These are phyloP conservation scores for Lepiota brunneoincarnata DNA, from an alignment of 768 basidiomycete genomes.

Conservation along the genomic window DNA sequence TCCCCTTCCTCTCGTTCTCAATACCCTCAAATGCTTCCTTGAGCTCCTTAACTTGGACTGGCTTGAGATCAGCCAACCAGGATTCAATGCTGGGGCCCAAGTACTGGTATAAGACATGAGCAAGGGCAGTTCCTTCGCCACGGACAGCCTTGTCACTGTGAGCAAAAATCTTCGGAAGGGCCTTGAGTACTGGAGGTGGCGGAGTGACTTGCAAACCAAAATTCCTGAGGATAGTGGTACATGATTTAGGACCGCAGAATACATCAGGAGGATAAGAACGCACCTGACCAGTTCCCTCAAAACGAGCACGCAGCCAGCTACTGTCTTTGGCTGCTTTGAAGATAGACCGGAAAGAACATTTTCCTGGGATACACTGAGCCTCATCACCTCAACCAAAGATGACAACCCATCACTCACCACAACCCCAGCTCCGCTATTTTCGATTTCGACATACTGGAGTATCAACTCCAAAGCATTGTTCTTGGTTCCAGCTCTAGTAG, in stretches of 20 bases:
- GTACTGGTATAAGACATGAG: conserved; percentile 78
- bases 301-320: conserved; percentile 73
- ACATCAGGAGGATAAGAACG: conserved; percentile 23
- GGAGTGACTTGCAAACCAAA: conserved; percentile 80
- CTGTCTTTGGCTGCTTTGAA: conserved; percentile 94
- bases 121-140: conserved; percentile 80
- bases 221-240: conserved; percentile 39
- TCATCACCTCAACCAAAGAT: conserved; percentile 23
- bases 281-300: conserved; percentile 86
- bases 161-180: conserved; percentile 88
- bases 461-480: conserved; percentile 81
- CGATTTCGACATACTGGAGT: conserved; percentile 90
- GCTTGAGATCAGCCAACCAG: conserved; percentile 87
- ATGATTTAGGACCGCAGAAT: background rate
- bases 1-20: conserved; percentile 84
- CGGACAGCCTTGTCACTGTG: conserved; percentile 96
- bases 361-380: conserved; percentile 39
- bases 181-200: conserved; percentile 78
- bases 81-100: conserved; percentile 83
- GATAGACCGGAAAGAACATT: conserved; percentile 82
- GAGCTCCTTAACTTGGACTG: conserved; percentile 94
- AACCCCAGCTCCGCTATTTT: conserved; percentile 83
- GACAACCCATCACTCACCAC: conserved; percentile 61
- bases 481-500: conserved; percentile 87
- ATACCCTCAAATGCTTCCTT: conserved; percentile 85